Evolutionary conservation across 805 yeast species (phyloP).

Genomic region (Candida vartiovaarae): DNA sequence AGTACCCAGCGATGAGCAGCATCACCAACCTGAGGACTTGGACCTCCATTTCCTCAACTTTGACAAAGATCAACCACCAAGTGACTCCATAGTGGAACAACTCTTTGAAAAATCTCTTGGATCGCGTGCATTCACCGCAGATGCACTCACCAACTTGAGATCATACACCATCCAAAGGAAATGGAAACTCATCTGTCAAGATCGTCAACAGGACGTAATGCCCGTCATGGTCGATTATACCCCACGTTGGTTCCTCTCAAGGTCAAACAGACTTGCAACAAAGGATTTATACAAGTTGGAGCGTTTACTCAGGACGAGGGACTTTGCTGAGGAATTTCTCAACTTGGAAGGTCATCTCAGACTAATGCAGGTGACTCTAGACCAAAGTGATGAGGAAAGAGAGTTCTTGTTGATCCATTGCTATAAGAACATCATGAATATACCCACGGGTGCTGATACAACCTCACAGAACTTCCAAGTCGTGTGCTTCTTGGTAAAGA

Average conservation of each 20-base stretch:
- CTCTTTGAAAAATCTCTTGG: slow-evolving; percentile 14
- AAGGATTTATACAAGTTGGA: slow-evolving; percentile 22
- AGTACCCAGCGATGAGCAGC: slow-evolving; percentile 2
- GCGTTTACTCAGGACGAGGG: slow-evolving; percentile 17
- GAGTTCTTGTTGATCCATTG: slow-evolving; percentile 47
- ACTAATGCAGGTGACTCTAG: slow-evolving; percentile 37
- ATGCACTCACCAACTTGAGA: slow-evolving; percentile 15
- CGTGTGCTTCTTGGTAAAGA: slow-evolving; percentile 34
- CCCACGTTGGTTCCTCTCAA: slow-evolving; percentile 17
- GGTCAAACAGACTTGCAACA: slow-evolving; percentile 8
- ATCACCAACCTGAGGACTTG: slow-evolving; percentile 1
- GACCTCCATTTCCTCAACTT: slow-evolving; percentile 21
- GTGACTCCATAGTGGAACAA: slow-evolving; percentile 18
- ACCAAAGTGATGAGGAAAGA: slow-evolving; percentile 40
- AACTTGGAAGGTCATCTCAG: slow-evolving; percentile 44
- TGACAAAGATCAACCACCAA: slow-evolving; percentile 24
- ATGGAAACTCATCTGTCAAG: slow-evolving; percentile 24
- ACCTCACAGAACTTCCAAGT: slow-evolving; percentile 19
- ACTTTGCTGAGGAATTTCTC: slow-evolving; percentile 33
- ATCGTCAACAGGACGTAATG: slow-evolving; percentile 7
- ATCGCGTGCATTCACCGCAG: slow-evolving; percentile 17
- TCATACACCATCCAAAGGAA: slow-evolving; percentile 15
- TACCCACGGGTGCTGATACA: slow-evolving; percentile 19
- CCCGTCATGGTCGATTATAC: slow-evolving; percentile 1
- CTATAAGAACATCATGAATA: slow-evolving; percentile 41